These are phyloP conservation scores for Citrus sinensis DNA, from an alignment of 345 rosid genomes.

Conservation along the genomic window DVS_A1.0 CM039167.1:5848501-5849000, in stretches of 20 bases:
- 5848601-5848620: slow-evolving; percentile 12
- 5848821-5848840: slow-evolving; percentile 28
- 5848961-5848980: not conserved
- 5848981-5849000: not conserved
- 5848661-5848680: not conserved
- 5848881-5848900: slow-evolving; percentile 20
- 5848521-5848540: slow-evolving; percentile 57
- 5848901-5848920: slow-evolving; percentile 7
- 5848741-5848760: slow-evolving; percentile 90
- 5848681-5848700: slow-evolving; percentile 37
- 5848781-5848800: slow-evolving; percentile 78
- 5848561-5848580: slow-evolving; percentile 78
- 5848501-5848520: slow-evolving; percentile 68
- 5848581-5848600: slow-evolving; percentile 64
- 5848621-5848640: not conserved
- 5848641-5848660: not conserved
- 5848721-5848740: slow-evolving; percentile 72
- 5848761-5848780: slow-evolving; percentile 82
- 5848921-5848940: not conserved
- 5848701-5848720: slow-evolving; percentile 35
- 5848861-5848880: slow-evolving; percentile 15
- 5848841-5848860: slow-evolving; percentile 20
- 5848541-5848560: slow-evolving; percentile 72
- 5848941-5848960: not conserved
- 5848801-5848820: slow-evolving; percentile 56